Base-by-base conservation (phyloP, 108 stramenopile species). In the Skeletonema marinoi region DNA sequence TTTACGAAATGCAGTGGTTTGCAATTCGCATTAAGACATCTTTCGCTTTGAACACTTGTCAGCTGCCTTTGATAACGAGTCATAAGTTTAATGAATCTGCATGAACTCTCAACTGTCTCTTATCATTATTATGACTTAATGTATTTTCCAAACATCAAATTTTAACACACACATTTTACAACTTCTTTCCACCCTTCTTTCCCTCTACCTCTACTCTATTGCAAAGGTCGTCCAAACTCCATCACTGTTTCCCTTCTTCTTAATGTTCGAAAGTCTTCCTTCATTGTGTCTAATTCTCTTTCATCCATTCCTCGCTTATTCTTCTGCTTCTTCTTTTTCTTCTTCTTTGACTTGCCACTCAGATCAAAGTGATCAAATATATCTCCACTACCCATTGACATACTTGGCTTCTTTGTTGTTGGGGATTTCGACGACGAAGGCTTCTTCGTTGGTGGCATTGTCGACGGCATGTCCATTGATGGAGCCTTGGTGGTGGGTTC, bases 311-410 rank as follows among this genome's bases (percentile, higher is more conserved):
- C 54, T 56, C 54, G 19, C 25, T 25, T 16, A 8, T 56, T 51
- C 50, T 51, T 51, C 50, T 41, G 6, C 39, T 51, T 19, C 50
- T 51, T 56, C 25, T 56, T 56, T 25, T 56, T 56, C 17, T 51
- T 19, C 63, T 64, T 64, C 41, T 39, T 64, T 6, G 36, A 38
- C 32, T 35, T 38, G 11, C 63, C 38, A 21, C 38, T 39, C 11
- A 64, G 12, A 64, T 64, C 63, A 39, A 64, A 64, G 36, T 64
- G 63, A 19, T 64, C 63, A 9, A 64, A 39, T 17, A 64, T 35
- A 39, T 64, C 63, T 19, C 63, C 63, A 64, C 41, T 38, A 19
- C 41, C 41, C 63, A 64, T 64, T 2, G 63, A 64, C 54, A 56
- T 56, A 56, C 54, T 29, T 56, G 54, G 54, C 25, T 25, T 56